phyloP scores from a whole-genome alignment of 768 basidiomycete species.

The Lepiota brunneoincarnata region DNA sequence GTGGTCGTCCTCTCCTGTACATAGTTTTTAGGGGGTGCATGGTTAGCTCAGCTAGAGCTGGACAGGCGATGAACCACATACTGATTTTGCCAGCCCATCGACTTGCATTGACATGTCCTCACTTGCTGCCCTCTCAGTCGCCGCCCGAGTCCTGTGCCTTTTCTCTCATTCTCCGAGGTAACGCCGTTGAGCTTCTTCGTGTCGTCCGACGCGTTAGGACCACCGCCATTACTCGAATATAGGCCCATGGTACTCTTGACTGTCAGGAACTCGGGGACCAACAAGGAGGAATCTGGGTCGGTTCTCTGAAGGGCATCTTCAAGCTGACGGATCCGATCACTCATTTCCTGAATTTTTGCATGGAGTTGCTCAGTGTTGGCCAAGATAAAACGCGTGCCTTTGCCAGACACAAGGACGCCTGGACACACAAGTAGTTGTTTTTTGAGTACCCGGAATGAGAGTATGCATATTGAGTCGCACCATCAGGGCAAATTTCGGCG shows the following conservation, averaged over 20 bases:
- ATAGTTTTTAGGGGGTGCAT: too few relatives aligned
- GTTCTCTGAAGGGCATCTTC: slow-evolving; percentile 48
- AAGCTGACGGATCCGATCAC: slow-evolving; percentile 58
- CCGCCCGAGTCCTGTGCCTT: slow-evolving; percentile 18
- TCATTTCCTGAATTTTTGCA: slow-evolving; percentile 64
- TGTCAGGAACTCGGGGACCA: slow-evolving; percentile 43
- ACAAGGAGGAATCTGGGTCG: slow-evolving; percentile 45
- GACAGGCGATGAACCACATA: slow-evolving; percentile 8
- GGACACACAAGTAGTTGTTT: not conserved
- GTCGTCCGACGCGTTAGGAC: not conserved
- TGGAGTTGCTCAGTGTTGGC: slow-evolving; percentile 68
- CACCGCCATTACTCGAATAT: slow-evolving; percentile 30
- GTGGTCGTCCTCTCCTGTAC: slow-evolving; percentile 3
- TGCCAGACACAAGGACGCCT: slow-evolving; percentile 66
- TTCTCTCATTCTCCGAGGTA: slow-evolving; percentile 1
- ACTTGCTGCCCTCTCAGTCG: slow-evolving; percentile 25
- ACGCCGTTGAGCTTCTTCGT: not conserved
- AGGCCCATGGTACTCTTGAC: slow-evolving; percentile 58
- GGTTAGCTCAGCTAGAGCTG: too few relatives aligned
- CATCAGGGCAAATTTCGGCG: slow-evolving; percentile 65
- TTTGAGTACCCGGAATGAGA: not conserved
- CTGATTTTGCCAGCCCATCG: slow-evolving; percentile 6
- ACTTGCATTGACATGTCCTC: slow-evolving; percentile 28
- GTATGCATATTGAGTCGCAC: slow-evolving; percentile 25
- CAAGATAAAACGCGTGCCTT: slow-evolving; percentile 65